Conservation (phyloP, 1,284 basidiomycete genomes). For the Ustilago curta region DNA sequence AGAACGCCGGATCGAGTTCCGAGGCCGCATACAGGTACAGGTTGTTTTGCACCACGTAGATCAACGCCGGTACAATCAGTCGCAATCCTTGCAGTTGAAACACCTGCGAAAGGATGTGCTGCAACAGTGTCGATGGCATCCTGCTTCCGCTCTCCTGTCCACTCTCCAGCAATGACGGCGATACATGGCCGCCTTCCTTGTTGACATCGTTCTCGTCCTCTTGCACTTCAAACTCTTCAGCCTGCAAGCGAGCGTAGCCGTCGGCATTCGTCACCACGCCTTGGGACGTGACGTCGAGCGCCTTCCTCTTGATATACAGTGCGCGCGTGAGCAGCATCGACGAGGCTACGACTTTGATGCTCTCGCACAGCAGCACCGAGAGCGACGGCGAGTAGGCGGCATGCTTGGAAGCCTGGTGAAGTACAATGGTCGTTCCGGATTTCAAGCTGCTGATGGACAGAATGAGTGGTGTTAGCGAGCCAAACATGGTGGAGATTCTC, state of each 20-base stretch:
- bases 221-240: conserved; percentile 12
- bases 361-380: conserved; percentile 25
- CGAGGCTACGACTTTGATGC: conserved; percentile 26
- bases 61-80: conserved; percentile 26
- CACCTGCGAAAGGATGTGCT: conserved; percentile 16
- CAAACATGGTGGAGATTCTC: conserved; percentile 17
- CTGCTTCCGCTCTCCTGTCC: not conserved
- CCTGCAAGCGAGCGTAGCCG: conserved; percentile 8
- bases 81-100: conserved; percentile 18
- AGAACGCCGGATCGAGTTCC: conserved; percentile 30
- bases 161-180: not conserved
- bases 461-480: conserved; percentile 22
- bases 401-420: conserved; percentile 29
- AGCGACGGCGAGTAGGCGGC: conserved; percentile 31
- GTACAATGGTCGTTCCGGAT: conserved; percentile 22
- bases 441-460: conserved; percentile 16
- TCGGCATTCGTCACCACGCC: not conserved
- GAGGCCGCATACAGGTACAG: conserved; percentile 32
- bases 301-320: conserved; percentile 8
- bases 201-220: not conserved
- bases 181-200: not conserved
- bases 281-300: not conserved
- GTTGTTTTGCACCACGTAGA: conserved; percentile 46
- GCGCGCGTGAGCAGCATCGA: conserved; percentile 16
- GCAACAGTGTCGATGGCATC: conserved; percentile 7